phyloP scores from a whole-genome alignment of 148 eudicot genomes.

The Tetragonia tetragonoides region DNA sequence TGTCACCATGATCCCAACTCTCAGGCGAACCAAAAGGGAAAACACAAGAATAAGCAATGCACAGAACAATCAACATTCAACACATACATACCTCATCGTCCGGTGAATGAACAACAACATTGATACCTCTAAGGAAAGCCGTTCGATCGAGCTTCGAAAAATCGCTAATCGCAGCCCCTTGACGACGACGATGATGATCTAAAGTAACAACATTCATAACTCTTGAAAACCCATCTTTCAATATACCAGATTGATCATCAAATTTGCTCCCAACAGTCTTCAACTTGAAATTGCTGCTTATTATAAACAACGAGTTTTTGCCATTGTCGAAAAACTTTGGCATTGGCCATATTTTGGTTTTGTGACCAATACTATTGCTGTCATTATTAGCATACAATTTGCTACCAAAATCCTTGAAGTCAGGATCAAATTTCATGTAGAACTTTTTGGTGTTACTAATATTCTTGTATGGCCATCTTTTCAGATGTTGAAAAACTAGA shows the following conservation, averaged over 20 bases:
- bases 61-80: background rate
- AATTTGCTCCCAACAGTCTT: slow-evolving; percentile 57
- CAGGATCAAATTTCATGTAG: background rate
- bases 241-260: slow-evolving; percentile 47
- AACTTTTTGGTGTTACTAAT: background rate
- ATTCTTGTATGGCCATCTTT: background rate
- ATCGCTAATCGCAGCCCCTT: slow-evolving; percentile 30
- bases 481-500: background rate
- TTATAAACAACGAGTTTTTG: slow-evolving; percentile 28
- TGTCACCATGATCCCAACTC: background rate
- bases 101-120: slow-evolving; percentile 56
- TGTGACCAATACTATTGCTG: background rate
- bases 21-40: background rate
- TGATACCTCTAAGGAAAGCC: slow-evolving; percentile 53
- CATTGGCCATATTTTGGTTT: slow-evolving; percentile 70
- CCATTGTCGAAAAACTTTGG: slow-evolving; percentile 56
- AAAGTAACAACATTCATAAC: slow-evolving; percentile 37
- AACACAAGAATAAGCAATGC: too few species aligned
- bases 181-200: slow-evolving; percentile 31
- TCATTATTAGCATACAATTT: background rate
- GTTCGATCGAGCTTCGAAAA: slow-evolving; percentile 35
- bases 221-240: slow-evolving; percentile 66
- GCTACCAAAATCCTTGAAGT: background rate
- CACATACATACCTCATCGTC: slow-evolving; percentile 58
- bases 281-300: slow-evolving; percentile 53